These are phyloP conservation scores for Septoria linicola DNA, from an alignment of 2,329 filamentous ascomycete species.

Conservation along the genomic window DNA sequence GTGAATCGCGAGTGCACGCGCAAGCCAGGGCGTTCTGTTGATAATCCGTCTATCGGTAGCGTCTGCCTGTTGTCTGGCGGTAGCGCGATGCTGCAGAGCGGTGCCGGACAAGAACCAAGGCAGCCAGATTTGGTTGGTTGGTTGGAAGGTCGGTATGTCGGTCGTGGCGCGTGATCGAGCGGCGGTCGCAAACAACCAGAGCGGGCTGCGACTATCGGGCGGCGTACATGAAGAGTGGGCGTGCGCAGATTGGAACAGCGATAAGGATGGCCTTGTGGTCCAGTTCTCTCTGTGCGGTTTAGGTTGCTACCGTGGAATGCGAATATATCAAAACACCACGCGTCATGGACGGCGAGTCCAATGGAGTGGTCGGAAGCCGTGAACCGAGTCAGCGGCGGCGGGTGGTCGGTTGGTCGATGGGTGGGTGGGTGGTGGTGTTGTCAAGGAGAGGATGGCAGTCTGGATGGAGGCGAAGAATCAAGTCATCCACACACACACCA, in stretches of 20 bases:
- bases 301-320: constrained; percentile 27
- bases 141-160: neutral
- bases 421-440: neutral
- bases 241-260: constrained; percentile 20
- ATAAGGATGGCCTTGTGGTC: constrained; percentile 27
- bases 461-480: neutral
- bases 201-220: constrained; percentile 18
- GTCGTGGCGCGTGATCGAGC: constrained; percentile 8
- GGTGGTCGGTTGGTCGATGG: neutral
- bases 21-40: constrained; percentile 13
- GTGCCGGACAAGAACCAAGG: constrained; percentile 12
- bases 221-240: constrained; percentile 16
- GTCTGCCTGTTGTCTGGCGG: neutral
- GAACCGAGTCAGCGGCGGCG: constrained; percentile 4
- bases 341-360: constrained; percentile 14
- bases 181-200: constrained; percentile 17
- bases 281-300: constrained; percentile 14
- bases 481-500: neutral
- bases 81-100: neutral
- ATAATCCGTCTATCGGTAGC: neutral
- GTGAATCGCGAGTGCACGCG: constrained; percentile 9
- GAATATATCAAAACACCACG: constrained; percentile 16
- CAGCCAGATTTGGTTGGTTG: constrained; percentile 15
- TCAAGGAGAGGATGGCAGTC: neutral
- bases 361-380: constrained; percentile 10